phyloP scores from a whole-genome alignment of 2,329 filamentous ascomycete genomes.

The Cladorrhinum sp. region DNA sequence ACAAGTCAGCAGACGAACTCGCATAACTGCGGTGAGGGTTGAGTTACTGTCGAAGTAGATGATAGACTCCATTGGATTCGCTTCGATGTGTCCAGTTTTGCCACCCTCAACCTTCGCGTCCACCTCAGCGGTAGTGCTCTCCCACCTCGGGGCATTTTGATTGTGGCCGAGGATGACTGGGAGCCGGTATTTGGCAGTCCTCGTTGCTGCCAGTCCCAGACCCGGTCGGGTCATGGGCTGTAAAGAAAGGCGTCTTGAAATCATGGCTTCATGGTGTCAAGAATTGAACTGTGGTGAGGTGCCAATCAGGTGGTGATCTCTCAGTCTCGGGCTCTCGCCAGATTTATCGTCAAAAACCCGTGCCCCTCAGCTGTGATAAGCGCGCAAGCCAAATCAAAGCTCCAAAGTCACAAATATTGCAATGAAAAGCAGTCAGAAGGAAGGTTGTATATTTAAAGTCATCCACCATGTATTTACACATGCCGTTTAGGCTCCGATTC shows the following conservation, averaged over 20 bases:
- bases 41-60: constrained; percentile 83
- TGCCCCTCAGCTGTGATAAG: not conserved
- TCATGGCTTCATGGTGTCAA: constrained; percentile 32
- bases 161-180: not conserved
- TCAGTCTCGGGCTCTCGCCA: not conserved
- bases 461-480: not conserved
- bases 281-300: too few relatives aligned
- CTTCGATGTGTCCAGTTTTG: constrained; percentile 77
- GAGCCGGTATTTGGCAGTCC: constrained; percentile 9
- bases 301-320: not conserved
- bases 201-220: constrained; percentile 20
- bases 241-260: constrained; percentile 32
- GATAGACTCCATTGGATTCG: constrained; percentile 73
- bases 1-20: not conserved
- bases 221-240: constrained; percentile 35
- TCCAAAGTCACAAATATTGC: not conserved
- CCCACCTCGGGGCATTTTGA: constrained; percentile 27
- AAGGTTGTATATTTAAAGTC: not conserved
- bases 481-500: not conserved
- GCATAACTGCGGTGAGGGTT: not conserved
- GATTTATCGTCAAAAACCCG: not conserved
- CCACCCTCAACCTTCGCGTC: constrained; percentile 64
- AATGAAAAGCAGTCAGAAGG: not conserved
- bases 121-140: constrained; percentile 47
- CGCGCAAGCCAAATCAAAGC: not conserved